Conservation (phyloP, 495 filamentous ascomycete species). For the Neurospora pannonica region DNA sequence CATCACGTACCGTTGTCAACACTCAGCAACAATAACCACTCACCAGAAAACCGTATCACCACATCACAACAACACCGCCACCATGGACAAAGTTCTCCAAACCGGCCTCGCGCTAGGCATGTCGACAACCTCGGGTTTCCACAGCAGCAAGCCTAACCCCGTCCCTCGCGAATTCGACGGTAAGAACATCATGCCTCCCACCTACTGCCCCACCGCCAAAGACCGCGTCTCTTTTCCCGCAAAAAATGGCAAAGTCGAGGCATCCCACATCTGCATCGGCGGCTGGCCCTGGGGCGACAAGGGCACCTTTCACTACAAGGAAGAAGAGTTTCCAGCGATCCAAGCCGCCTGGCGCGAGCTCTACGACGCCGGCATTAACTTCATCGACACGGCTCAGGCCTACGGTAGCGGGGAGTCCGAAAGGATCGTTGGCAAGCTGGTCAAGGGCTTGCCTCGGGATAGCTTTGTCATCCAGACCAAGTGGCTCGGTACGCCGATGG, state of each 20-base stretch:
- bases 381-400: slow-evolving; percentile 32
- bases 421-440: slow-evolving; percentile 24
- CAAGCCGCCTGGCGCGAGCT: slow-evolving; percentile 27
- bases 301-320: slow-evolving; percentile 28
- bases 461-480: slow-evolving; percentile 5
- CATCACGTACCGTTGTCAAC: not conserved
- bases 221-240: slow-evolving; percentile 9
- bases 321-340: slow-evolving; percentile 22
- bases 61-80: not conserved
- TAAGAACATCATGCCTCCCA: not conserved
- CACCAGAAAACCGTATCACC: not conserved
- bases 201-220: not conserved
- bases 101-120: slow-evolving; percentile 28
- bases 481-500: not conserved
- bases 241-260: slow-evolving; percentile 10
- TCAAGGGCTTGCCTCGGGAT: slow-evolving; percentile 26
- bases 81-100: slow-evolving; percentile 20
- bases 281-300: slow-evolving; percentile 37
- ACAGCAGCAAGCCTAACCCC: slow-evolving; percentile 19
- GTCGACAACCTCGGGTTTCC: slow-evolving; percentile 25
- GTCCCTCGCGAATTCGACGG: slow-evolving; percentile 14
- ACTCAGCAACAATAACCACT: not conserved
- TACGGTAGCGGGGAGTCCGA: slow-evolving; percentile 34
- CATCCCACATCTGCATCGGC: slow-evolving; percentile 27
- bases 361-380: slow-evolving; percentile 22